A percentile compares a stretch with the other conserved stretches of the same genome.
Conservation (phyloP, 495 filamentous ascomycete species). For the Penicillium riverlandense region DNA sequence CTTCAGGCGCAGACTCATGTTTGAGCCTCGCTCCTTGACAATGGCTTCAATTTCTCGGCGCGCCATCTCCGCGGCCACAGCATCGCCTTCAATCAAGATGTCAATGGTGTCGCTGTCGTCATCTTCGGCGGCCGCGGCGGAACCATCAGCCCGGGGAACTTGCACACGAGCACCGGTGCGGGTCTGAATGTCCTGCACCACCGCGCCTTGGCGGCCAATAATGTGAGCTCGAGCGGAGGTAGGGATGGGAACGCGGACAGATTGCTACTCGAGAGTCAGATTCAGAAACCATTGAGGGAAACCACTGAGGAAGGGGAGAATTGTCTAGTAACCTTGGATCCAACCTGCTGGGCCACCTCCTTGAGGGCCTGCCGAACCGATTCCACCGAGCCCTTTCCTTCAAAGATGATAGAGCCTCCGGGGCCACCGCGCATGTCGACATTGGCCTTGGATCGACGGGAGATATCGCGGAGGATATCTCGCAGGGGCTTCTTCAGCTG, state of each 20-base stretch:
- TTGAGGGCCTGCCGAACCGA: slow-evolving; percentile 74
- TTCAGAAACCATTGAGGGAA: background rate
- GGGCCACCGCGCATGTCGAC: slow-evolving; percentile 66
- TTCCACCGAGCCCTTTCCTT: slow-evolving; percentile 71
- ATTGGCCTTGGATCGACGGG: slow-evolving; percentile 76
- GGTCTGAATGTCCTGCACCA: slow-evolving; percentile 78
- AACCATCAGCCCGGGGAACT: slow-evolving; percentile 69
- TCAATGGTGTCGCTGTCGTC: slow-evolving; percentile 81
- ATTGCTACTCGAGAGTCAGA: slow-evolving; percentile 45
- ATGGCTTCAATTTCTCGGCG: slow-evolving; percentile 75
- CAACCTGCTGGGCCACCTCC: slow-evolving; percentile 78
- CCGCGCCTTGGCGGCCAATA: slow-evolving; percentile 86
- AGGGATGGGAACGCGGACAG: slow-evolving; percentile 69
- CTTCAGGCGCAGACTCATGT: slow-evolving; percentile 67
- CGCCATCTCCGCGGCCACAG: slow-evolving; percentile 73
- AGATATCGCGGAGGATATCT: slow-evolving; percentile 82
- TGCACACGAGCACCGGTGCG: slow-evolving; percentile 82
- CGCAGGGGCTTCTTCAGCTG: slow-evolving; percentile 75
- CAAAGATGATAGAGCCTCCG: slow-evolving; percentile 64
- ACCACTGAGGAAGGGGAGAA: background rate
- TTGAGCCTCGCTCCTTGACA: slow-evolving; percentile 75
- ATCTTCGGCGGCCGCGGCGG: slow-evolving; percentile 36
- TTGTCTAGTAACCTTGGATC: slow-evolving; percentile 58
- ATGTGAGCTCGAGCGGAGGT: slow-evolving; percentile 75
- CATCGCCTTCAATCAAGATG: slow-evolving; percentile 83